phyloP scores from a whole-genome alignment of 192 early-diverging fungal genomes.

The Nowakowskiella sp. region DNA sequence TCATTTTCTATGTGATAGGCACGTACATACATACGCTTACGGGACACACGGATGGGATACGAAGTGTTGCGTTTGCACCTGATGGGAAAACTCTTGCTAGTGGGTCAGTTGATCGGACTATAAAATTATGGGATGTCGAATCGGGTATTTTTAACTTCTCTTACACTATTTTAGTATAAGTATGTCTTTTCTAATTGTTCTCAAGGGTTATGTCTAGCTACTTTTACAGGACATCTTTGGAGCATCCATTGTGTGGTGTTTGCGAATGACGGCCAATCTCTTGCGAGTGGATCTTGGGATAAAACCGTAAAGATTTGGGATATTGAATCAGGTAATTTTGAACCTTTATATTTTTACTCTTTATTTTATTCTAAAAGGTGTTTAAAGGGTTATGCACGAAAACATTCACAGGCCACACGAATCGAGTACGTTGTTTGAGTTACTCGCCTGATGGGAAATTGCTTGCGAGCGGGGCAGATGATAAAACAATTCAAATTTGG shows the following conservation, averaged over 20 bases:
- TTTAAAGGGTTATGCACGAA: neutral
- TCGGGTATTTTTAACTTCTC: neutral
- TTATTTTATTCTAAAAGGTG: conserved; percentile 61
- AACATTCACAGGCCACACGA: conserved; percentile 60
- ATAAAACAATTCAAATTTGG: conserved; percentile 97
- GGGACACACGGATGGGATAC: conserved; percentile 91
- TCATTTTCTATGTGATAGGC: too few species aligned
- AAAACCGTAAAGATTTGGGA: conserved; percentile 94
- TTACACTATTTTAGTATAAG: too few species aligned
- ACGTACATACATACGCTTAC: too few species aligned
- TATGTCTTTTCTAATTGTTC: too few species aligned
- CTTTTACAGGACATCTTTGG: too few species aligned
- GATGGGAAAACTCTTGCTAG: conserved; percentile 87
- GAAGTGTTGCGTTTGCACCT: conserved; percentile 82
- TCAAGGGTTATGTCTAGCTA: too few species aligned
- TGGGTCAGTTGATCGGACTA: conserved; percentile 60
- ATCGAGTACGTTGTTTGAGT: conserved; percentile 87
- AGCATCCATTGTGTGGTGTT: too few species aligned
- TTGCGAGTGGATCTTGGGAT: conserved; percentile 49
- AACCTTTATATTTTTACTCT: conserved; percentile 96
- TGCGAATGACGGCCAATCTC: too few species aligned
- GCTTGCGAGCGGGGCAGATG: conserved; percentile 81
- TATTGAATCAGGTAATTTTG: too few species aligned
- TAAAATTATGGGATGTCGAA: neutral
- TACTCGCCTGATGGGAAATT: conserved; percentile 86